These are phyloP conservation scores for Solanum ossicruentum DNA, from an alignment of 257 asterid species.

Conservation along the genomic window DNA sequence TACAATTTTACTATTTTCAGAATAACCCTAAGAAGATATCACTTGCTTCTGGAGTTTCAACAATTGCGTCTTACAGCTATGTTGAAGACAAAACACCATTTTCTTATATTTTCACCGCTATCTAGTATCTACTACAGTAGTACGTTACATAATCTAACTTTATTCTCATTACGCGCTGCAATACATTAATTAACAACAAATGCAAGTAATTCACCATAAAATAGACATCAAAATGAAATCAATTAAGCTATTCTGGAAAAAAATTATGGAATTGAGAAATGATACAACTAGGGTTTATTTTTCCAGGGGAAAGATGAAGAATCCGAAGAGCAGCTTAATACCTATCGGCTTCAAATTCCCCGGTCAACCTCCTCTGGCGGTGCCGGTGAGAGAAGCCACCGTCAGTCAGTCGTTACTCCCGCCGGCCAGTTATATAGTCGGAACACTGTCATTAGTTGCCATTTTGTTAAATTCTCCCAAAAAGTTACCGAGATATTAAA, in stretches of 20 bases:
- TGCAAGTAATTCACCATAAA: not conserved
- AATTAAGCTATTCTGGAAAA: not conserved
- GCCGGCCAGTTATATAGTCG: not conserved
- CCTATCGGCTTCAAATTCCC: not conserved
- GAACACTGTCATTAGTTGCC: not conserved
- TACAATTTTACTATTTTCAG: not conserved
- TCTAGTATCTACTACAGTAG: not conserved
- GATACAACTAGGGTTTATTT: not conserved
- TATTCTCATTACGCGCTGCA: not conserved
- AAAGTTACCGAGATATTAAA: not conserved
- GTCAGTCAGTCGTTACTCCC: not conserved
- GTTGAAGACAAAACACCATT: not conserved
- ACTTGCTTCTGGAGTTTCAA: not conserved
- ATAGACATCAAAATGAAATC: not conserved
- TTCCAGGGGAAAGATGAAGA: not conserved
- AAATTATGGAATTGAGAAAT: not conserved
- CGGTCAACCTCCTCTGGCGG: not conserved
- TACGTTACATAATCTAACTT: not conserved
- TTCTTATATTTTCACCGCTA: not conserved
- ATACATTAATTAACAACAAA: not conserved
- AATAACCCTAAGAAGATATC: not conserved
- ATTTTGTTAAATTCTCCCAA: not conserved
- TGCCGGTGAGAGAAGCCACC: not conserved
- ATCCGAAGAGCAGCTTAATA: not conserved
- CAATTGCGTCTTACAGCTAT: not conserved